phyloP scores from a whole-genome alignment of 176 grass and related monocot species.

The Rhynchospora pubera region DNA sequence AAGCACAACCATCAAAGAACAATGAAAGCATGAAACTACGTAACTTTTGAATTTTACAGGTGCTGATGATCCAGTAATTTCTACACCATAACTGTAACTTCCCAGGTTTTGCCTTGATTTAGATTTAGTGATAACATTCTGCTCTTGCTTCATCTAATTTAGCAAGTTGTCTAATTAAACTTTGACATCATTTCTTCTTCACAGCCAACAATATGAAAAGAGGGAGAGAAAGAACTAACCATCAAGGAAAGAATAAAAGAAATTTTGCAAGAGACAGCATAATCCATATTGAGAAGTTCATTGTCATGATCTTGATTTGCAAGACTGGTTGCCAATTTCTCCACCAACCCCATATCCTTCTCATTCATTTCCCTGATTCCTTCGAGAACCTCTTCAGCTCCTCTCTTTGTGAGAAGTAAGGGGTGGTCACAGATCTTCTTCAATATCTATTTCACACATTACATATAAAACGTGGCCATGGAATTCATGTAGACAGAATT shows the following conservation, averaged over 20 bases:
- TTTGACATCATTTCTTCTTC: neutral
- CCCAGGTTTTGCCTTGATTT: too few species aligned
- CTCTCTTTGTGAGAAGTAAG: constrained; percentile 68
- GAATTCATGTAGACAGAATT: too few species aligned
- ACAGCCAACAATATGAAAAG: neutral
- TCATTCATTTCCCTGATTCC: constrained; percentile 57
- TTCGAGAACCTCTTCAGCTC: constrained; percentile 70
- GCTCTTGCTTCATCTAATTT: too few species aligned
- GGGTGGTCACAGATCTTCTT: constrained; percentile 97
- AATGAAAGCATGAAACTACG: neutral
- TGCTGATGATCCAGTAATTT: too few species aligned
- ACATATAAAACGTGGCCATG: too few species aligned
- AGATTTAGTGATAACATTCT: too few species aligned
- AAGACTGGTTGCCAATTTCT: constrained; percentile 73
- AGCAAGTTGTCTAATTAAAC: too few species aligned
- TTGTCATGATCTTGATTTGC: constrained; percentile 57
- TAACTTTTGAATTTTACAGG: too few species aligned
- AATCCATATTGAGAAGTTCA: constrained; percentile 41
- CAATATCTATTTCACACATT: too few species aligned
- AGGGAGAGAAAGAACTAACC: constrained; percentile 37
- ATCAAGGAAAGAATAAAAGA: constrained; percentile 74
- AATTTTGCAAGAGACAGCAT: constrained; percentile 85
- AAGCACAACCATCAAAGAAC: neutral
- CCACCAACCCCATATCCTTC: constrained; percentile 58
- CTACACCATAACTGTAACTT: neutral